Conservation (phyloP, 495 filamentous ascomycete genomes). For the Penicillium nucicola region DNA sequence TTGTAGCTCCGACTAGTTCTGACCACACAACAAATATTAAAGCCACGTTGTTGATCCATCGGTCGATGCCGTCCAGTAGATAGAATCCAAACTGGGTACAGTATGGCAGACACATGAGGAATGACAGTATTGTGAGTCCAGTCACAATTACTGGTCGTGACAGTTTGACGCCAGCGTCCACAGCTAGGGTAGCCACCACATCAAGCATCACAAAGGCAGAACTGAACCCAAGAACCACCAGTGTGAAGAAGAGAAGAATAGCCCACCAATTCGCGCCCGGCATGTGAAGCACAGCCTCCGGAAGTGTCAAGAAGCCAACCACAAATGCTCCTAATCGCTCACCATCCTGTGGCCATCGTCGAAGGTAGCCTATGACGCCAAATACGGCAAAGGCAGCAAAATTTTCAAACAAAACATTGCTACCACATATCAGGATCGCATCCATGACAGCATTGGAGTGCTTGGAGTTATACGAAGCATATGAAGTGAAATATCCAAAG, state of each 20-base stretch:
- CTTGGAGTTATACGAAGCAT: constrained; percentile 25
- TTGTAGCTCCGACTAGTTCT: constrained; percentile 21
- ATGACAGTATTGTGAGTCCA: constrained; percentile 18
- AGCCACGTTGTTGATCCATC: constrained; percentile 25
- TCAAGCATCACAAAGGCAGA: constrained; percentile 28
- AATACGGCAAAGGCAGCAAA: constrained; percentile 42
- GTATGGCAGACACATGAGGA: constrained; percentile 25
- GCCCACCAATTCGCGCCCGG: constrained; percentile 40
- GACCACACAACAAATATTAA: constrained; percentile 28
- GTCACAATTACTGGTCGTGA: constrained; percentile 24
- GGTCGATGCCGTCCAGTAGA: constrained; percentile 23
- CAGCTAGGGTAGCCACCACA: constrained; percentile 18
- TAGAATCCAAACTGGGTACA: constrained; percentile 27
- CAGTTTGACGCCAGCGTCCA: constrained; percentile 18
- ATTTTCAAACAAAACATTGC: constrained; percentile 39
- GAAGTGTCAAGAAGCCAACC: constrained; percentile 37
- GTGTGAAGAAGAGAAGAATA: constrained; percentile 34
- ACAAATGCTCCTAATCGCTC: constrained; percentile 32
- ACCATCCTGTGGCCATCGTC: constrained; percentile 27
- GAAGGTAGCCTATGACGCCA: constrained; percentile 36
- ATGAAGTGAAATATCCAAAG: constrained; percentile 27
- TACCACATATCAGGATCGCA: constrained; percentile 32
- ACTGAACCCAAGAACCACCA: constrained; percentile 25
- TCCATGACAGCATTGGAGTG: constrained; percentile 39
- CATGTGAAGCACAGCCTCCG: constrained; percentile 36